Base-by-base conservation (phyloP, 345 rosid species). In the Boechera divaricarpa region DNA sequence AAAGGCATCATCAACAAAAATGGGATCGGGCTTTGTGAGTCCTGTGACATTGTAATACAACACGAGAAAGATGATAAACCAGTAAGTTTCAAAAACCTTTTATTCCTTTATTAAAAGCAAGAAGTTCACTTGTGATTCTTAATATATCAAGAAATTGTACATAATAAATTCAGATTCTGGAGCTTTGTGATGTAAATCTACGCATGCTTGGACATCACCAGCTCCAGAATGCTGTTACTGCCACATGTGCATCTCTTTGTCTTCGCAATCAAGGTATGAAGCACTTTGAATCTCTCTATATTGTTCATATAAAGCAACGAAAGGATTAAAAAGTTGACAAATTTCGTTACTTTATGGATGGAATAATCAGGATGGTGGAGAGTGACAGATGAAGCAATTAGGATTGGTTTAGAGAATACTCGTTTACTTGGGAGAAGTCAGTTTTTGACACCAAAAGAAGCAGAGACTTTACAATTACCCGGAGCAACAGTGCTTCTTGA, bases 131-230 rank as follows among this genome's bases (percentile, higher is more conserved):
- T 69, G 4, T 67, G 26, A n/a, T 29, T 41, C 48, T 24, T 48
- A 9, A 39, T 28, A 5, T 70, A 21, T 12, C 57, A 33, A 26
- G 26, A 47, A 44, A 33, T 32, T 58, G 12, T 45, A 13, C 16
- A 35, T 63, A 9, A 13, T 62, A 42, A 44, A 53, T 54, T 84
- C 91, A 95, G 99, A 83, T 68, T 53, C 64, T 80, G 51, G 81
- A 87, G 85, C 82, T 95, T 80, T 59, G 74, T 80, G 90, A 86
- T 74, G 72, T 95, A 45, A 85, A 83, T 54, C 69, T 92, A 60
- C 79, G 76, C 74, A 85, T 95, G 92, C 89, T 88, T 69, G 98
- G 99, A 79, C 80, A 69, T 70, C 99, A 95, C 81, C 98, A 95
- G 85, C 90, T 95, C 74, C 97, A 83, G 26, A 95, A 95, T 83